Base-by-base conservation (phyloP, 177 flowering plant species). In the Vitis hybrid region DNA sequence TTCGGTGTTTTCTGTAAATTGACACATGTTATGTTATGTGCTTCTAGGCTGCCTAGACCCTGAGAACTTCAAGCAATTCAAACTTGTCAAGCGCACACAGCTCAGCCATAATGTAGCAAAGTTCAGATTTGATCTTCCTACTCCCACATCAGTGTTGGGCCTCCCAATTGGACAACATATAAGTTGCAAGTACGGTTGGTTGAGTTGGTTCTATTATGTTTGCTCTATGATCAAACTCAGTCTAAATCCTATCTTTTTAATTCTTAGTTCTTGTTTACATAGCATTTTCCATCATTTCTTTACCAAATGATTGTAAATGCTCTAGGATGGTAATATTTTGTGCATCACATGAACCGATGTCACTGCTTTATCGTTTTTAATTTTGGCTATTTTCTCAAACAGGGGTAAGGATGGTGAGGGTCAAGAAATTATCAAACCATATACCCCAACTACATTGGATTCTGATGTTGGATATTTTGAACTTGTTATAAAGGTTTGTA, bases 121-220 rank as follows among this genome's bases (percentile, higher is more conserved):
- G 79, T 96, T 96, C 78, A 83, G 66, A 73, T 93, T 91, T 85
- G 87, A 72, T 53, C 96, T 93, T 77, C 98, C 98, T 14, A 83
- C 89, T 5, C 89, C 97, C 55, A 86, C 92, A 67, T 87, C 97
- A 19, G 86, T 91, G 19, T 82, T 93, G 85, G 99, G 99, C 70
- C 98, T 95, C 78, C 99, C 99, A 7, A 95, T 93, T 80, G 99
- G 99, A 69, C 96, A 91, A 53, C 99, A 95, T 73, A 89, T 95
- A 58, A 91, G 94, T 76, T 95, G 99, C 97, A 91, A 85, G 98
- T 95, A 57, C 7, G 50, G 51, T 76, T 74, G 51, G 2, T 66
- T 65, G 60, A 9, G 9, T 33, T 39, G 9, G 18, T 67, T 39
- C 48, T 39, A 1, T 39, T 0, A 0, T 39, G 8, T 39, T 39